Evolutionary conservation across 2,329 filamentous ascomycete genomes (phyloP), one percentile per base, ranked within the genome.

Genomic region (Rhynchosporium agropyri): DNA sequence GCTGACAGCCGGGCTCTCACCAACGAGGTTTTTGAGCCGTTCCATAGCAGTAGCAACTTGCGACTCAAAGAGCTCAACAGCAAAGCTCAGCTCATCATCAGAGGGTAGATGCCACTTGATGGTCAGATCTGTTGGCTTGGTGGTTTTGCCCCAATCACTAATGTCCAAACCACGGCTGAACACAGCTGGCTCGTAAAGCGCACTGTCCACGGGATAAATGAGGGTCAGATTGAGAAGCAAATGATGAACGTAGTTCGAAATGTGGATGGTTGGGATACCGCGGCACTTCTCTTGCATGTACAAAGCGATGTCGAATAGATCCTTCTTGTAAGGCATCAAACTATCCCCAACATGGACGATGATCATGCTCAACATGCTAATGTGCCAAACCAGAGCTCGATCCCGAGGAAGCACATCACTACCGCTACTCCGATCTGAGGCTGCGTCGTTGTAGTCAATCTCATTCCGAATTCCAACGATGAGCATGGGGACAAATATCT

Each of bases 251-350:
- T 93, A 97, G 77, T 99, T 99, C 63, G 94, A 98, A 46, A 98
- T 89, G 76, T 99, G 92, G 51, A 98, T 92, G 1, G 95, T 96
- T 0, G 95, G 92, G 64, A 97, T 88, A 28, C 95, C 95, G 70
- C 91, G 89, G 77, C 95, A 99, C 73, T 92, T 94, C 70, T 95
- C 87, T 76, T 99, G 95, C 94, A 99, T 98, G 77, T 94, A 98
- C 60, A 90, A 83, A 12, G 94, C 92, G 74, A 99, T 94, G 65
- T 92, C 90, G 67, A 97, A 91, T 2, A 99, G 84, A 56, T 98
- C 90, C 57, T 91, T 82, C 76, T 92, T 92, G 81, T 96, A 96
- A 65, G 89, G 89, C 64, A 99, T 82, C 13, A 98, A 91, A 69
- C 95, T 91, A 68, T 89, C 87, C 40, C 95, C 95, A 51, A 99